phyloP scores from a whole-genome alignment of 2,329 filamentous ascomycete genomes.

The Xylariaceae sp. region DNA sequence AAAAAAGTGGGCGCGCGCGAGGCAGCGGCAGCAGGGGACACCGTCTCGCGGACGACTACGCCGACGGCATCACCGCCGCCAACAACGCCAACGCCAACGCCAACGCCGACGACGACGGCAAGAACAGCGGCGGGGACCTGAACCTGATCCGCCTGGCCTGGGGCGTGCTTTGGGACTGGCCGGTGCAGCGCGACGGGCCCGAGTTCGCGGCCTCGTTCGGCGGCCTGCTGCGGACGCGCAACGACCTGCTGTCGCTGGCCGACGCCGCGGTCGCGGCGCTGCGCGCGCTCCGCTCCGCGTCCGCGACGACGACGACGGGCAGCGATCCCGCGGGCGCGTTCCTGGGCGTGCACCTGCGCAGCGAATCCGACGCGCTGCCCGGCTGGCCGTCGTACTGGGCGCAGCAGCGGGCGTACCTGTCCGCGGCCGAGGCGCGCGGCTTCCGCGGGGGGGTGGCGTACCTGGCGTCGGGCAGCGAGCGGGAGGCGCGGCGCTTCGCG shows the following conservation, averaged over 20 bases:
- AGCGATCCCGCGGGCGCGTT: no score
- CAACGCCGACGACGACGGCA: not conserved
- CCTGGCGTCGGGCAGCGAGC: slow-evolving; percentile 36
- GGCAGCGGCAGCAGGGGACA: no score
- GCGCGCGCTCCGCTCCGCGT: slow-evolving; percentile 16
- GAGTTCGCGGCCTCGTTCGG: slow-evolving; percentile 37
- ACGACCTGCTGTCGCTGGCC: slow-evolving; percentile 21
- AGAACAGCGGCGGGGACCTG: slow-evolving; percentile 9
- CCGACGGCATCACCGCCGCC: no score
- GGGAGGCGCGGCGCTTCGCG: slow-evolving; percentile 29
- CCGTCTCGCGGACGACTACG: no score
- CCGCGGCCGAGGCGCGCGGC: slow-evolving; percentile 20
- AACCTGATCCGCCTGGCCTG: slow-evolving; percentile 29
- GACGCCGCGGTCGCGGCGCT: slow-evolving; percentile 11
- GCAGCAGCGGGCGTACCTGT: slow-evolving; percentile 32
- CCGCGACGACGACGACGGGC: slow-evolving; percentile 10
- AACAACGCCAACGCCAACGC: no score
- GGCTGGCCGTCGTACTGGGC: slow-evolving; percentile 35
- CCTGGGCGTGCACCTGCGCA: slow-evolving; percentile 36
- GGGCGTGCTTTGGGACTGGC: slow-evolving; percentile 38
- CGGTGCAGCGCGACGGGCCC: slow-evolving; percentile 35
- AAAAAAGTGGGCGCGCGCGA: no score
- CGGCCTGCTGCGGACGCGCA: slow-evolving; percentile 33
- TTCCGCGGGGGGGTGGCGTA: slow-evolving; percentile 29
- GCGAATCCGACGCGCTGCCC: slow-evolving; percentile 35